Evolutionary conservation across 257 asterid genomes (phyloP), one percentile per base, ranked within the genome.

Genomic region (Schizonepeta tenuifolia): DNA sequence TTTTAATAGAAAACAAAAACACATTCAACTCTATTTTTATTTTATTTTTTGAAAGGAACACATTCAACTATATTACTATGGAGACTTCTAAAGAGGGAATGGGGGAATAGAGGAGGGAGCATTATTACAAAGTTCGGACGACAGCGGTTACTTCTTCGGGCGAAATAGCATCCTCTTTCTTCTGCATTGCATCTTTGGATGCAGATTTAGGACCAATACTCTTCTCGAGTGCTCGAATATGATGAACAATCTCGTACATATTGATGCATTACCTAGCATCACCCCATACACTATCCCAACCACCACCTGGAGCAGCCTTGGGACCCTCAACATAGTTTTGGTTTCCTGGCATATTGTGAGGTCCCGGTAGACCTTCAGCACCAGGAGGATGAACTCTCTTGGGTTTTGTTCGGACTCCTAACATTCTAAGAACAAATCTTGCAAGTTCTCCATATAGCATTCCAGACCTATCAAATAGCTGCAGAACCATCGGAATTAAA

Each of bases 361-460:
- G 90, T 72, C 95, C 95, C 1, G 94, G 93, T 60, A 70, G 84
- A 61, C 88, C 91, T 60, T 77, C 85, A 43, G 79, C 62, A 21
- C 89, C 92, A 1, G 95, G 93, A 64, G 89, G 88, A 7, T 78
- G 85, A 38, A 82, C 69, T 70, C 84, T 83, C 72, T 82, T 86
- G 24, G 90, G 84, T 75, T 87, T 94, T 43, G 96, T 75, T 77
- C 82, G 82, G 61, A 91, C 73, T 54, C 99, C 99, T 75, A 94
- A 64, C 56, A 94, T 6, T 85, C 98, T 87, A 77, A 94, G 87
- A 73, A 87, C 99, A 83, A 94, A 94, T 78, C 98, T 84, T 12
- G 99, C 99, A 9, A 94, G 90, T 86, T 94, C 99, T 22, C 97
- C 97, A 36, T 94, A 94, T 38, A 94, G 78, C 89, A 94, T 76